phyloP scores from a whole-genome alignment of 2,329 filamentous ascomycete genomes.

The Phyllosticta citriasiana region DNA sequence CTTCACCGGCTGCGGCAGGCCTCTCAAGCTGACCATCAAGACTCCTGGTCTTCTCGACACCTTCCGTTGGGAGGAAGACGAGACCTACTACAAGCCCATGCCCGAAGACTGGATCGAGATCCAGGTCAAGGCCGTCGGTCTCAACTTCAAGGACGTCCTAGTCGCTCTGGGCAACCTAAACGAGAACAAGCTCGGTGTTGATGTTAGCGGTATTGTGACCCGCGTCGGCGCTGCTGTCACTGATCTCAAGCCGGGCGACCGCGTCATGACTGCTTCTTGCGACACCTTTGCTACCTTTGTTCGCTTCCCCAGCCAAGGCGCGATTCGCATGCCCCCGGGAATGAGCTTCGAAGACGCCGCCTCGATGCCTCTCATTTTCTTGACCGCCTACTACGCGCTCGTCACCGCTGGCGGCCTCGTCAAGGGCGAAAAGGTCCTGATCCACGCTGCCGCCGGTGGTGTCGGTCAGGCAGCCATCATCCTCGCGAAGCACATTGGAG shows the following conservation, averaged over 20 bases:
- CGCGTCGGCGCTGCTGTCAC: conserved; percentile 50
- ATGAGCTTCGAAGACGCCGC: conserved; percentile 18
- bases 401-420: conserved; percentile 12
- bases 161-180: conserved; percentile 15
- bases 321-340: background rate
- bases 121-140: conserved; percentile 3
- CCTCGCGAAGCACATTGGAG: conserved; percentile 16
- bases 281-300: background rate
- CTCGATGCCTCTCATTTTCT: conserved; percentile 13
- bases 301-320: conserved; percentile 5
- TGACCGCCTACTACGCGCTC: conserved; percentile 14
- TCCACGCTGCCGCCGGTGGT: conserved; percentile 22
- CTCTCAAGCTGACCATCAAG: background rate
- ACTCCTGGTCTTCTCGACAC: conserved; percentile 1
- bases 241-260: conserved; percentile 54
- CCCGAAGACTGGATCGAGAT: conserved; percentile 13
- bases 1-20: background rate
- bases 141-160: conserved; percentile 11
- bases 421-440: conserved; percentile 18
- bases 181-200: conserved; percentile 20
- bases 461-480: conserved; percentile 23
- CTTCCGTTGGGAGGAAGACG: background rate
- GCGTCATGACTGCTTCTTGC: conserved; percentile 35
- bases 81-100: background rate
- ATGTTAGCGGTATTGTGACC: conserved; percentile 56